A percentile compares a stretch with the other conserved stretches of the same genome.
Evolutionary conservation across 331 rosid genomes (phyloP).

Genomic region (Ulmus americana): DNA sequence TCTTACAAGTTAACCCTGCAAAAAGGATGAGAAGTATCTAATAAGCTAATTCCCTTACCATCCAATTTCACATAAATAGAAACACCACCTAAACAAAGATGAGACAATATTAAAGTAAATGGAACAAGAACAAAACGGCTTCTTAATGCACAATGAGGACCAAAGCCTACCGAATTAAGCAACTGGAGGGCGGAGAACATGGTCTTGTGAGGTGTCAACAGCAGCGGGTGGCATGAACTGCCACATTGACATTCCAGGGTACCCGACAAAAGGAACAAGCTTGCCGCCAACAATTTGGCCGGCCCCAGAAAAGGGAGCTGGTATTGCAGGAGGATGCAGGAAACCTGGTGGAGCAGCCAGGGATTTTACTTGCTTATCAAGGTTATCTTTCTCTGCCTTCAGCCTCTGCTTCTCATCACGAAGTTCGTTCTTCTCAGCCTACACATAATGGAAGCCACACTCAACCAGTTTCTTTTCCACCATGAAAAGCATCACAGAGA

Average conservation of each 20-base stretch:
- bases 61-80: not conserved
- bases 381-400: constrained; percentile 63
- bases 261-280: constrained; percentile 71
- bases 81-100: not conserved
- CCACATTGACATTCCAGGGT: constrained; percentile 96
- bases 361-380: constrained; percentile 51
- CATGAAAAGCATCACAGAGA: not conserved
- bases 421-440: constrained; percentile 93
- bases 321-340: constrained; percentile 42
- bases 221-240: constrained; percentile 77
- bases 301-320: constrained; percentile 40
- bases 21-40: not conserved
- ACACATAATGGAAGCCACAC: constrained; percentile 13
- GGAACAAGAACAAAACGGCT: not conserved
- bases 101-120: not conserved
- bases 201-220: constrained; percentile 84
- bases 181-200: constrained; percentile 90
- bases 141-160: not conserved
- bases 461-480: not conserved
- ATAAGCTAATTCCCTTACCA: not conserved
- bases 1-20: constrained; percentile 6
- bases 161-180: constrained; percentile 40
- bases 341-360: constrained; percentile 47
- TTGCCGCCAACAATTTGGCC: constrained; percentile 56
- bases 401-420: constrained; percentile 89